A percentile compares a stretch with the other conserved stretches of the same genome.
phyloP scores from a whole-genome alignment of 2,329 filamentous ascomycete species.

The Hypoxylon sp. region DNA sequence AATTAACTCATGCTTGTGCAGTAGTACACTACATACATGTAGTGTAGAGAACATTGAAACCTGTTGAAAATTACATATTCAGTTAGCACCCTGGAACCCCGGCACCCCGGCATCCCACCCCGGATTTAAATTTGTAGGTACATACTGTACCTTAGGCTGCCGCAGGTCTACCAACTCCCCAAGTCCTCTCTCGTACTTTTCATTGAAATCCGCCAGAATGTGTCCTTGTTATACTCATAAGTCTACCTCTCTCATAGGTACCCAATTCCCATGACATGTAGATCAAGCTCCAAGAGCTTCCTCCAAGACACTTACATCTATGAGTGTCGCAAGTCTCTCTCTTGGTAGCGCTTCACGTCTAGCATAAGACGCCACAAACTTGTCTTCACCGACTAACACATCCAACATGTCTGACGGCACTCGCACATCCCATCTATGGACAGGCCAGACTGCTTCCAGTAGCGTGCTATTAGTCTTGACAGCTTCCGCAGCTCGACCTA shows the following conservation, averaged over 20 bases:
- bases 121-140: too few relatives aligned
- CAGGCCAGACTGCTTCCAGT: conserved; percentile 50
- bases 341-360: conserved; percentile 34
- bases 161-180: too few relatives aligned
- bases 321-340: conserved; percentile 42
- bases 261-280: too few relatives aligned
- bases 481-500: conserved; percentile 46
- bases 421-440: conserved; percentile 51
- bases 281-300: conserved; percentile 31
- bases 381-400: conserved; percentile 50
- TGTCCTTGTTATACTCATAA: neutral
- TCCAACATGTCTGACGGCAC: conserved; percentile 50
- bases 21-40: too few relatives aligned
- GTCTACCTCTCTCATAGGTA: neutral
- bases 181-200: neutral
- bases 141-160: too few relatives aligned
- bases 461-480: conserved; percentile 48
- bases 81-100: neutral
- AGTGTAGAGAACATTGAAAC: neutral
- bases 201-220: neutral
- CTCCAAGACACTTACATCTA: conserved; percentile 46
- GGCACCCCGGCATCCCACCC: neutral
- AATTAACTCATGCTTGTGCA: neutral
- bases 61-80: neutral
- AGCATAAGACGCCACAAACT: conserved; percentile 46